Evolutionary conservation across 208 protist species (phyloP).

Genomic region (Crithidia fasciculata): DNA sequence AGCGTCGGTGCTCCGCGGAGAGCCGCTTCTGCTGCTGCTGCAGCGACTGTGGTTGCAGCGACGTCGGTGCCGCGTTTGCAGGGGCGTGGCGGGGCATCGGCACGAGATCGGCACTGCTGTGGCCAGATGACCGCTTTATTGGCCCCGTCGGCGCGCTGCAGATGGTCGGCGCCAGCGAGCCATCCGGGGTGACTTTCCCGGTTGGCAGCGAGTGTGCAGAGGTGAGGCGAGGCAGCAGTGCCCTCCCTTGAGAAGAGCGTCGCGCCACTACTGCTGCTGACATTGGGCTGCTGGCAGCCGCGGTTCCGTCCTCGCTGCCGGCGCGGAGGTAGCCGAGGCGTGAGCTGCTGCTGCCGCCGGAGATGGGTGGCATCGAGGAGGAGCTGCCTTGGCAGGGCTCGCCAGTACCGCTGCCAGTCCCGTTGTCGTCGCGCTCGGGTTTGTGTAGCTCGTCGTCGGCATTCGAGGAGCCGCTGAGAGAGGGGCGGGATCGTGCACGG

Average conservation of each 20-base stretch:
- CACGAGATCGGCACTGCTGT: background rate
- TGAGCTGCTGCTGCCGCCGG: no score
- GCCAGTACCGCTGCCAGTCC: background rate
- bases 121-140: background rate
- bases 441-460: no score
- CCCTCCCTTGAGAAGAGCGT: background rate
- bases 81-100: slow-evolving; percentile 2
- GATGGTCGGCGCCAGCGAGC: background rate
- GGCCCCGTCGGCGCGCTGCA: background rate
- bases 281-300: background rate
- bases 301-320: no score
- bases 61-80: background rate
- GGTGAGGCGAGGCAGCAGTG: slow-evolving; percentile 6
- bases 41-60: background rate
- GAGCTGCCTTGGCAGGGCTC: background rate
- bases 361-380: background rate
- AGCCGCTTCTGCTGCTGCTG: background rate
- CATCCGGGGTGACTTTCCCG: background rate
- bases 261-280: background rate
- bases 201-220: slow-evolving; percentile 1
- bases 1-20: no score
- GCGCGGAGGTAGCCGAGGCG: no score
- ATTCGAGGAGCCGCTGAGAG: background rate
- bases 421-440: background rate
- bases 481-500: background rate